These are phyloP conservation scores for Gamarada debralockiae DNA, from an alignment of 495 filamentous ascomycete genomes.

Conservation along the genomic window DNA sequence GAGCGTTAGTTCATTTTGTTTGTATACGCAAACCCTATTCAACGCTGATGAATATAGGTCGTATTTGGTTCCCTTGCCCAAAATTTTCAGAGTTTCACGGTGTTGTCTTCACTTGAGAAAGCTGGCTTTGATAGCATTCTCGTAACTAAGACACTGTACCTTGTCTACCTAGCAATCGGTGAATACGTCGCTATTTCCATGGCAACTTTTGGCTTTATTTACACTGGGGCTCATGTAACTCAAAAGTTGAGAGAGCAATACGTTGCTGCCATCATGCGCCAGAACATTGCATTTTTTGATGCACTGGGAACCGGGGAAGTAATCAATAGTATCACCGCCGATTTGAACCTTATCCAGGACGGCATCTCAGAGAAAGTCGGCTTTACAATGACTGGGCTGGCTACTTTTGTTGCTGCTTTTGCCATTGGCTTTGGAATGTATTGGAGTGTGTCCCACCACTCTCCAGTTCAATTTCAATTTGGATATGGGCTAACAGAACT, in stretches of 20 bases:
- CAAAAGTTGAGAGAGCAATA: conserved; percentile 30
- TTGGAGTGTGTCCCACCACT: conserved; percentile 37
- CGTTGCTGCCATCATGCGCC: conserved; percentile 32
- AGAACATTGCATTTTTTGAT: conserved; percentile 38
- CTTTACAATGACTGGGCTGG: conserved; percentile 48
- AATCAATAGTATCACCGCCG: conserved; percentile 51
- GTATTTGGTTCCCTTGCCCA: not conserved
- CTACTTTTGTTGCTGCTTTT: conserved; percentile 60
- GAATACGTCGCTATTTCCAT: conserved; percentile 56
- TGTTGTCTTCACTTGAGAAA: not conserved
- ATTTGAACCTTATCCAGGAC: conserved; percentile 55
- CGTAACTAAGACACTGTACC: not conserved
- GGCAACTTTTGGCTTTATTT: conserved; percentile 47
- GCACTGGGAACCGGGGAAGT: conserved; percentile 42
- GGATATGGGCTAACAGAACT: too few species aligned
- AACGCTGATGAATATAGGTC: not conserved
- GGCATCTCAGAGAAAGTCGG: conserved; percentile 65
- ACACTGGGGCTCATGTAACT: conserved; percentile 30
- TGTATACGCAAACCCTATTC: not conserved
- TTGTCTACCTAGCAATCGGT: conserved; percentile 57
- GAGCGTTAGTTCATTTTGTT: not conserved
- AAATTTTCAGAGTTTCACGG: not conserved
- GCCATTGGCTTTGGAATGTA: conserved; percentile 60
- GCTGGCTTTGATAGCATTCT: not conserved
- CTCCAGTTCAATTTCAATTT: too few species aligned